A percentile compares a stretch with the other conserved stretches of the same genome.
Conservation (phyloP, 371 early-diverging fungal species). For the Quaeritorhiza haematococci region DNA sequence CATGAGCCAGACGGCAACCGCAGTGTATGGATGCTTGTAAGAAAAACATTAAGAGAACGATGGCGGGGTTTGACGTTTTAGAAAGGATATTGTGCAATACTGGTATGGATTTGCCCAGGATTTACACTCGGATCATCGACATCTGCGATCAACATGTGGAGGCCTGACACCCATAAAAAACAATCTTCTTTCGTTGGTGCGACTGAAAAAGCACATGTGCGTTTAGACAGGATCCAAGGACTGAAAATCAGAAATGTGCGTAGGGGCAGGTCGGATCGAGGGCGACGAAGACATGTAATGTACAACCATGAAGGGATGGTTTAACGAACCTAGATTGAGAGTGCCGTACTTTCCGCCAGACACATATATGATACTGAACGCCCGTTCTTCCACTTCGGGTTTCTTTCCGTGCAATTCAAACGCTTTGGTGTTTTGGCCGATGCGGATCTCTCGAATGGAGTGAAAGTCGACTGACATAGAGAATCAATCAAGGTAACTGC, state of each 20-base stretch:
- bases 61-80: too few relatives aligned
- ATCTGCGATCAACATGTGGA: constrained; percentile 35
- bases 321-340: constrained; percentile 35
- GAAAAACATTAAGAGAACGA: too few relatives aligned
- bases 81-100: too few relatives aligned
- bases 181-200: constrained; percentile 35
- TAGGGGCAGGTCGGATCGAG: not conserved
- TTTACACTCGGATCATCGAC: not conserved
- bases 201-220: constrained; percentile 22
- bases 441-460: constrained; percentile 37
- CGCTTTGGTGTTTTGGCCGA: constrained; percentile 44
- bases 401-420: constrained; percentile 38
- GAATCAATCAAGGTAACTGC: not conserved
- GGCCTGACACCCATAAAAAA: constrained; percentile 36
- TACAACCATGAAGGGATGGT: too few relatives aligned
- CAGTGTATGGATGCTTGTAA: too few relatives aligned
- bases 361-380: constrained; percentile 43
- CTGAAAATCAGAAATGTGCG: not conserved
- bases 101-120: too few relatives aligned
- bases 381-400: constrained; percentile 29
- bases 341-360: constrained; percentile 36
- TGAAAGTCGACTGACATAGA: constrained; percentile 30
- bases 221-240: not conserved
- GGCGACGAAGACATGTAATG: too few relatives aligned
- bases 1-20: too few relatives aligned